Percentiles rank a stretch among this genome's conserved stretches.
Evolutionary conservation across 116 monocot genomes (phyloP).

Genomic region (Thalassia testudinum): DNA sequence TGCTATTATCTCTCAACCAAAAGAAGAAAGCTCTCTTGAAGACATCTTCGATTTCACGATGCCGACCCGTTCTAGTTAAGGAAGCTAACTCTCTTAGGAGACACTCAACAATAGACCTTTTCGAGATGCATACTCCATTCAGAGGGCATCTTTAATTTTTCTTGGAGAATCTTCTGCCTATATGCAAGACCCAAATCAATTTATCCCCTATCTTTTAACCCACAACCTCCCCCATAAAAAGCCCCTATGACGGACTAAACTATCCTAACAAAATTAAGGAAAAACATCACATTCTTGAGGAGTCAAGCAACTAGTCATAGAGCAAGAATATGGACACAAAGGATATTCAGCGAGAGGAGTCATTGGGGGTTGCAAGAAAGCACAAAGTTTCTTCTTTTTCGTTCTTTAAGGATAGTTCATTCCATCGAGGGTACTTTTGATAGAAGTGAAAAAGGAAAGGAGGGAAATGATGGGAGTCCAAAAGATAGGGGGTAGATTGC

Average conservation of each 20-base stretch:
- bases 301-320: background rate
- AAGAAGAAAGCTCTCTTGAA: too few species aligned
- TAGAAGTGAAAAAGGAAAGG: background rate
- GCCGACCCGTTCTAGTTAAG: too few species aligned
- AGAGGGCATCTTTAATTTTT: too few species aligned
- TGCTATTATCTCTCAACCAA: too few species aligned
- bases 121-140: background rate
- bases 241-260: too few species aligned
- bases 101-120: too few species aligned
- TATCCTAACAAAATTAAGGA: background rate
- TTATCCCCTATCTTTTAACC: background rate
- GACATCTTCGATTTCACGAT: too few species aligned
- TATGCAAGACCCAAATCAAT: background rate
- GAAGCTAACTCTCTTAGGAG: too few species aligned
- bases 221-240: background rate
- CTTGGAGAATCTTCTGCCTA: background rate
- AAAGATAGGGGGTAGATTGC: too few species aligned
- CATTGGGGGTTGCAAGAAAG: background rate
- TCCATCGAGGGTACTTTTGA: too few species aligned
- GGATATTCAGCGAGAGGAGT: background rate
- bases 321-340: background rate
- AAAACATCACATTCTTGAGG: background rate
- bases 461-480: background rate
- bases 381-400: background rate
- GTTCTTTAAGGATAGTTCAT: too few species aligned